phyloP scores from a whole-genome alignment of 129 eudicot species.

The Pseudognaphalium luteoalbum region DNA sequence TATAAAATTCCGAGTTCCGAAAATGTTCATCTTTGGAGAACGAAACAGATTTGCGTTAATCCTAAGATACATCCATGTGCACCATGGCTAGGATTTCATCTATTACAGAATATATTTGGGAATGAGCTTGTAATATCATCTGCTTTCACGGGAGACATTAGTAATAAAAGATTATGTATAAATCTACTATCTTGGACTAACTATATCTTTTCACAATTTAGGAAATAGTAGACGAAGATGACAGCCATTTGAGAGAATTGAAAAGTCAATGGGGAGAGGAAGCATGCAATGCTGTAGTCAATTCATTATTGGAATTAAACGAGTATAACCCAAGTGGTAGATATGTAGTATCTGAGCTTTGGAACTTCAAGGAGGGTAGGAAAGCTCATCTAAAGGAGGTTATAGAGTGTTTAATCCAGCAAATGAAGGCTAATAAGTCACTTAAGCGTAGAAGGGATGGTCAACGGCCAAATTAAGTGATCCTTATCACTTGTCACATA shows the following conservation, averaged over 20 bases:
- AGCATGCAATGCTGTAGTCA: constrained; percentile 48
- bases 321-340: constrained; percentile 81
- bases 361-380: constrained; percentile 64
- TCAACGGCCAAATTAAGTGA: constrained; percentile 24
- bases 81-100: neutral
- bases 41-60: constrained; percentile 2
- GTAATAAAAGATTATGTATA: neutral
- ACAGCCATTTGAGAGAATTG: constrained; percentile 42
- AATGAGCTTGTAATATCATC: neutral
- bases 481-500: neutral
- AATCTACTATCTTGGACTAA: constrained; percentile 11
- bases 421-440: constrained; percentile 44
- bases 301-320: constrained; percentile 55
- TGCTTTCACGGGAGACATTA: neutral
- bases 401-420: constrained; percentile 48
- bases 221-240: constrained; percentile 61
- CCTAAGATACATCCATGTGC: constrained; percentile 5
- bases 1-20: neutral
- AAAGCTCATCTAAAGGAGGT: constrained; percentile 65
- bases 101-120: constrained; percentile 1
- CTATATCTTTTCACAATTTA: constrained; percentile 20
- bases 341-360: constrained; percentile 60
- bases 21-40: constrained; percentile 5
- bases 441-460: constrained; percentile 50
- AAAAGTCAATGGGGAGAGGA: constrained; percentile 57